Conservation (phyloP, 176 grass and related monocot species). For the Triticum dicoccoides region DNA sequence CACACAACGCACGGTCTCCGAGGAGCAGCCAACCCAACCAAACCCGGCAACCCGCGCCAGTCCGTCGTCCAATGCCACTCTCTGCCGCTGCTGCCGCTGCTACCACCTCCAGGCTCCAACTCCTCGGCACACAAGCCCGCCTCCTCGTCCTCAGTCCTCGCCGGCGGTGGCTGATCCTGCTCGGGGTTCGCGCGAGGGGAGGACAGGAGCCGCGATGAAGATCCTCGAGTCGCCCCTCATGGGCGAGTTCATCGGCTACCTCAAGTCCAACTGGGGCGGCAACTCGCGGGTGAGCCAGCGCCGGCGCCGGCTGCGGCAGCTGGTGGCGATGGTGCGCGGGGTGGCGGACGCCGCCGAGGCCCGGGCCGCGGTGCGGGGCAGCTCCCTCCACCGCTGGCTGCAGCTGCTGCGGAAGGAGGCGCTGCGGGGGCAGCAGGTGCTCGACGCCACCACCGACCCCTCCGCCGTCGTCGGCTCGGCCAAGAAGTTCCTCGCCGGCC, state of each 20-base stretch:
- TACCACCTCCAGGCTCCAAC: background rate
- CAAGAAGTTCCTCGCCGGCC: background rate
- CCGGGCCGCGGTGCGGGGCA: background rate
- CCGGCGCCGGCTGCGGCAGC: constrained; percentile 9
- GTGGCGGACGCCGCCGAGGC: constrained; percentile 21
- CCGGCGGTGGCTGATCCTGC: background rate
- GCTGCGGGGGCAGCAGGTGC: constrained; percentile 1
- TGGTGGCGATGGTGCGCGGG: constrained; percentile 1
- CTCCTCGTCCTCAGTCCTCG: background rate
- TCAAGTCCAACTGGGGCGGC: background rate
- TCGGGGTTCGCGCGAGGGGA: background rate
- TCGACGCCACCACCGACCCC: constrained; percentile 10
- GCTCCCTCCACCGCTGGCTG: constrained; percentile 14
- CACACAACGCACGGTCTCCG: background rate
- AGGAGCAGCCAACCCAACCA: background rate
- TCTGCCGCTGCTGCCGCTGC: background rate
- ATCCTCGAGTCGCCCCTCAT: constrained; percentile 3
- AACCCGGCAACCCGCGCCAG: background rate
- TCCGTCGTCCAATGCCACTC: background rate
- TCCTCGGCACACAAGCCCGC: background rate
- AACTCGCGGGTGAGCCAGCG: background rate
- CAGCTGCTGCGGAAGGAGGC: constrained; percentile 13
- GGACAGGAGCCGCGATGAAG: background rate
- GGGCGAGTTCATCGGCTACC: background rate
- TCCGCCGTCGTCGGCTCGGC: constrained; percentile 3